These are phyloP conservation scores for Kwoniella sp. DNA, from an alignment of 768 basidiomycete species.

Conservation along the genomic window DNA sequence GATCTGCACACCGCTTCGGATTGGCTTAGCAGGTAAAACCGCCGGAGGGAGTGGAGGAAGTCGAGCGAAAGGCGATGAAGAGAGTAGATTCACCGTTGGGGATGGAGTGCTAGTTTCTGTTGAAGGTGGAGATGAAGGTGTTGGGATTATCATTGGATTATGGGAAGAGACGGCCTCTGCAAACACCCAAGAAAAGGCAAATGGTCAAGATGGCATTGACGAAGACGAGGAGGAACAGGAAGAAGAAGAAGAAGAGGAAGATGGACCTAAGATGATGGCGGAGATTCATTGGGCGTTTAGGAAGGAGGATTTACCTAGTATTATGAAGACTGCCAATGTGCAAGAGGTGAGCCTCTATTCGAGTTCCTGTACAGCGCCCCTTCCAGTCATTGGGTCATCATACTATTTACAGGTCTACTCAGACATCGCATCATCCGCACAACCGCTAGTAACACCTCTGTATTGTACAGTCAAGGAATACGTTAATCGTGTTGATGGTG, in stretches of 20 bases:
- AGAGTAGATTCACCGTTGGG: conserved; percentile 44
- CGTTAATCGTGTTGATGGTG: too few relatives aligned
- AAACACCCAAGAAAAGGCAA: too few relatives aligned
- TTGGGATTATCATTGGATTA: conserved; percentile 46
- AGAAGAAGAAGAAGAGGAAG: conserved; percentile 36
- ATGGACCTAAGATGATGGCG: conserved; percentile 44
- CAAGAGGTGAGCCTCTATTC: conserved; percentile 55
- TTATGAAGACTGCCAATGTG: conserved; percentile 50
- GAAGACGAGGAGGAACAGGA: conserved; percentile 19
- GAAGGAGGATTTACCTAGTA: conserved; percentile 47
- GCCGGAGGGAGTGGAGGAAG: conserved; percentile 2
- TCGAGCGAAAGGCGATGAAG: conserved; percentile 32
- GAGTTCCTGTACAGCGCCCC: too few relatives aligned
- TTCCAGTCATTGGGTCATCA: too few relatives aligned
- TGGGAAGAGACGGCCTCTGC: conserved; percentile 43
- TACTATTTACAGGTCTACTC: too few relatives aligned
- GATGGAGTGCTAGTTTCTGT: conserved; percentile 50
- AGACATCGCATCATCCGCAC: too few relatives aligned
- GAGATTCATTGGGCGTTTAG: conserved; percentile 55
- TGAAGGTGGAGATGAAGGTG: conserved; percentile 47
- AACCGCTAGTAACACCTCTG: too few relatives aligned
- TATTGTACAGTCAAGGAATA: too few relatives aligned
- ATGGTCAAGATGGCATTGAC: conserved; percentile 26
- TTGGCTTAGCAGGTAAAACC: conserved; percentile 14
- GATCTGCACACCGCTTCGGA: conserved; percentile 12